These are phyloP conservation scores for Cercospora citrullina DNA, from an alignment of 2,329 filamentous ascomycete genomes.

Conservation along the genomic window DNA sequence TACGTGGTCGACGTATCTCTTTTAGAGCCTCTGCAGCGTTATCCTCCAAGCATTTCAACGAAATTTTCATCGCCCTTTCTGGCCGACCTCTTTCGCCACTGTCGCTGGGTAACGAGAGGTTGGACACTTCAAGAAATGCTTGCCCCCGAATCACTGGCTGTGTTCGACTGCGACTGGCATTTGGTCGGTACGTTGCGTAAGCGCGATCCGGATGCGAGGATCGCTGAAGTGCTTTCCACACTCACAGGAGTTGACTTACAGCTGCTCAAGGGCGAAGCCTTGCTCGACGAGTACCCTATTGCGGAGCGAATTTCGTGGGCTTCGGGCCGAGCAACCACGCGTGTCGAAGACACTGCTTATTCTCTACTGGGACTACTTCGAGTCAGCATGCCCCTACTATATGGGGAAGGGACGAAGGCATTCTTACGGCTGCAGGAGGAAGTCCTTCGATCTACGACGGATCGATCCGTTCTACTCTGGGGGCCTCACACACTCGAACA, in stretches of 20 bases:
- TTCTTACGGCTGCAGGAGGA: slow-evolving; percentile 27
- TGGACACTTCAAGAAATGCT: slow-evolving; percentile 27
- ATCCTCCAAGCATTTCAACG: no score
- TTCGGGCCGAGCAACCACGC: slow-evolving; percentile 4
- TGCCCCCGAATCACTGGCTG: background rate
- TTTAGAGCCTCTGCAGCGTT: no score
- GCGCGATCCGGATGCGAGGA: background rate
- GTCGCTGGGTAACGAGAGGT: slow-evolving; percentile 4
- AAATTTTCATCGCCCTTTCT: no score
- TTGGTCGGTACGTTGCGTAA: background rate
- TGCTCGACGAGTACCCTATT: background rate
- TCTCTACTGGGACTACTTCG: slow-evolving; percentile 24
- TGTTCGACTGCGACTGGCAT: background rate
- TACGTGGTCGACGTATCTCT: slow-evolving; percentile 6
- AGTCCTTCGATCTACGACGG: slow-evolving; percentile 17
- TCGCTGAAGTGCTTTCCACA: background rate
- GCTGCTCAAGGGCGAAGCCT: background rate
- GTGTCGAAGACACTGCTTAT: slow-evolving; percentile 21
- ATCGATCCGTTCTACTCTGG: background rate
- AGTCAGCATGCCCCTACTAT: slow-evolving; percentile 25
- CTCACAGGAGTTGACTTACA: background rate
- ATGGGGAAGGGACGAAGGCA: slow-evolving; percentile 22
- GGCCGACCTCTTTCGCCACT: no score
- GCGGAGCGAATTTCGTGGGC: slow-evolving; percentile 19
- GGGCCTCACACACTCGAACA: background rate